A percentile compares a stretch with the other conserved stretches of the same genome.
Evolutionary conservation across 2,329 filamentous ascomycete species (phyloP).

Genomic region (Lachnellula occidentalis): DNA sequence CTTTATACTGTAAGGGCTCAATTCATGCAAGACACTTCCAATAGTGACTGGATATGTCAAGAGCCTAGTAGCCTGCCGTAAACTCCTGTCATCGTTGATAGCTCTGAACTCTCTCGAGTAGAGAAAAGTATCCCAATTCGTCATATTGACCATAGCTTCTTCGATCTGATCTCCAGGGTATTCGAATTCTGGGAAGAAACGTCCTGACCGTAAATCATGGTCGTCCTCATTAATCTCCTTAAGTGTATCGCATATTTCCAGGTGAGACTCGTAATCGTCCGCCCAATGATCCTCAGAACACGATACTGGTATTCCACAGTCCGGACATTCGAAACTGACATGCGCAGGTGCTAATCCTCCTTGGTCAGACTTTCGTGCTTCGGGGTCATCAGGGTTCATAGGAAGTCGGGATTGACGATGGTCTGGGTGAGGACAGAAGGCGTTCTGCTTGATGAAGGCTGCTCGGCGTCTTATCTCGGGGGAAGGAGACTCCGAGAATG

Average conservation of each 20-base stretch:
- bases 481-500: constrained; percentile 82
- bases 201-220: constrained; percentile 84
- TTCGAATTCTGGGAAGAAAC: constrained; percentile 89
- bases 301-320: constrained; percentile 90
- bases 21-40: constrained; percentile 84
- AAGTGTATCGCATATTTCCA: constrained; percentile 87
- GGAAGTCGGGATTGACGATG: constrained; percentile 72
- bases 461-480: constrained; percentile 82
- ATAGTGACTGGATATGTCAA: constrained; percentile 92
- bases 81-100: constrained; percentile 81
- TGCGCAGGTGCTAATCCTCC: constrained; percentile 65
- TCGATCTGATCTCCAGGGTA: constrained; percentile 88
- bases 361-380: constrained; percentile 50
- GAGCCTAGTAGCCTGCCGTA: constrained; percentile 88
- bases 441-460: constrained; percentile 87
- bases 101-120: constrained; percentile 90
- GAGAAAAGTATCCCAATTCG: constrained; percentile 95
- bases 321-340: constrained; percentile 90
- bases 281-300: constrained; percentile 95
- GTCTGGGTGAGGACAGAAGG: constrained; percentile 85
- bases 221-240: constrained; percentile 97
- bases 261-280: constrained; percentile 87
- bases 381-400: constrained; percentile 57
- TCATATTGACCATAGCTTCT: constrained; percentile 92
- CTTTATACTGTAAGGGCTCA: constrained; percentile 85